Conservation (phyloP, 2,329 filamentous ascomycete species). For the Xylaria sp. region DNA sequence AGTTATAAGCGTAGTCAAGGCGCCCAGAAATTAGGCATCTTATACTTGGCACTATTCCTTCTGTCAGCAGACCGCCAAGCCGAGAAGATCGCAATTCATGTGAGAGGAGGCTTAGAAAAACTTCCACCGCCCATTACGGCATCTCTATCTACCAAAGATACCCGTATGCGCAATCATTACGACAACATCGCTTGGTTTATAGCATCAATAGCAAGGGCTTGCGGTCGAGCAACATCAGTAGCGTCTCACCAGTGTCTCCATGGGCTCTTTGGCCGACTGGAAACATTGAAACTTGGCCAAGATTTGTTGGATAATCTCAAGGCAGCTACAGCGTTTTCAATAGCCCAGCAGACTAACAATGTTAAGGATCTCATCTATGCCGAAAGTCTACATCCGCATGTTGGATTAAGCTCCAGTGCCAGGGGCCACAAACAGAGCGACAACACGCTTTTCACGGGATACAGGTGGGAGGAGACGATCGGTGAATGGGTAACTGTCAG, state of each 20-base stretch:
- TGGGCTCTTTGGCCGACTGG: slow-evolving; percentile 55
- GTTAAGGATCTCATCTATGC: slow-evolving; percentile 65
- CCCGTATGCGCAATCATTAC: slow-evolving; percentile 41
- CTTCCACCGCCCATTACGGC: slow-evolving; percentile 32
- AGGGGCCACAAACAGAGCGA: slow-evolving; percentile 13
- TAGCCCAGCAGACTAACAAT: slow-evolving; percentile 64
- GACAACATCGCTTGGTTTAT: slow-evolving; percentile 46
- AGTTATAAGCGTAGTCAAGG: slow-evolving; percentile 30
- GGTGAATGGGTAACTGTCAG: slow-evolving; percentile 66
- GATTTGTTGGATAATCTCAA: slow-evolving; percentile 54
- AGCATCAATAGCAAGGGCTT: slow-evolving; percentile 47
- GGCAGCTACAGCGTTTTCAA: slow-evolving; percentile 61
- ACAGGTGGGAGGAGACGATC: slow-evolving; percentile 67
- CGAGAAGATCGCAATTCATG: slow-evolving; percentile 27
- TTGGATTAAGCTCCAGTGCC: slow-evolving; percentile 11
- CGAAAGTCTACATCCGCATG: slow-evolving; percentile 54
- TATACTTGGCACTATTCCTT: slow-evolving; percentile 45
- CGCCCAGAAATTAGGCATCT: slow-evolving; percentile 37
- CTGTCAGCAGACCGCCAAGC: slow-evolving; percentile 38
- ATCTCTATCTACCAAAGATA: slow-evolving; percentile 31
- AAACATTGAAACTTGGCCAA: slow-evolving; percentile 49
- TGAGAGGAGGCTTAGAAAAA: slow-evolving; percentile 38
- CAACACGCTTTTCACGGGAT: slow-evolving; percentile 49
- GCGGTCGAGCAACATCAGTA: slow-evolving; percentile 45
- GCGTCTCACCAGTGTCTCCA: slow-evolving; percentile 47